These are phyloP conservation scores for Copromyces sp. DNA, from an alignment of 495 filamentous ascomycete genomes.

Conservation along the genomic window DNA sequence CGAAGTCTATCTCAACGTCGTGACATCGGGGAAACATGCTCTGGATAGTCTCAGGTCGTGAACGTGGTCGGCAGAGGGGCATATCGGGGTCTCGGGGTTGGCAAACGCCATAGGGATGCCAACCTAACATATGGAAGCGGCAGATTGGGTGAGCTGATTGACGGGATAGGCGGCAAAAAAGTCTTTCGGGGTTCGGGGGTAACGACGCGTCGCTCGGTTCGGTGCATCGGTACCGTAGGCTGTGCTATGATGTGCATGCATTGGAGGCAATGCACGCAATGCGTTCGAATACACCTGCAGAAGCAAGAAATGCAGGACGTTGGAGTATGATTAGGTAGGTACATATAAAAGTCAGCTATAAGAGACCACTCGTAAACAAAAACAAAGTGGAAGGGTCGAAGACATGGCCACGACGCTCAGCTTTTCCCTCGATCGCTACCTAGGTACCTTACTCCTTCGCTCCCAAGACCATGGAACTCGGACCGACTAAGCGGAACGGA, in stretches of 20 bases:
- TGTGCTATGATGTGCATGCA: not conserved
- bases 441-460: not conserved
- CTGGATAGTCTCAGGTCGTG: not conserved
- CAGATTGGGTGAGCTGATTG: too few species aligned
- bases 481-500: not conserved
- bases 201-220: not conserved
- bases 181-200: not conserved
- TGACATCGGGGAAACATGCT: not conserved
- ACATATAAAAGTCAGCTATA: too few species aligned
- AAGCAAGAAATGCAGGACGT: not conserved
- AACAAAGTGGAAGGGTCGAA: not conserved
- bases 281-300: not conserved
- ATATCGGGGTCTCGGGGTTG: not conserved
- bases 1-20: not conserved
- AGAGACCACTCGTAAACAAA: not conserved
- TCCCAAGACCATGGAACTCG: not conserved
- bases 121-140: accelerated
- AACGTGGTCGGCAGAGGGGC: not conserved
- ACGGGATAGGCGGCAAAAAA: not conserved
- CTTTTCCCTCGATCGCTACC: not conserved
- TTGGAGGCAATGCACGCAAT: not conserved
- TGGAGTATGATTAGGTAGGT: too few species aligned
- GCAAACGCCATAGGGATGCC: not conserved
- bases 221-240: not conserved
- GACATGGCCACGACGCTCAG: not conserved